Base-by-base conservation (phyloP, 1,139 yeast species). In the Yamadazyma taylorii region DNA sequence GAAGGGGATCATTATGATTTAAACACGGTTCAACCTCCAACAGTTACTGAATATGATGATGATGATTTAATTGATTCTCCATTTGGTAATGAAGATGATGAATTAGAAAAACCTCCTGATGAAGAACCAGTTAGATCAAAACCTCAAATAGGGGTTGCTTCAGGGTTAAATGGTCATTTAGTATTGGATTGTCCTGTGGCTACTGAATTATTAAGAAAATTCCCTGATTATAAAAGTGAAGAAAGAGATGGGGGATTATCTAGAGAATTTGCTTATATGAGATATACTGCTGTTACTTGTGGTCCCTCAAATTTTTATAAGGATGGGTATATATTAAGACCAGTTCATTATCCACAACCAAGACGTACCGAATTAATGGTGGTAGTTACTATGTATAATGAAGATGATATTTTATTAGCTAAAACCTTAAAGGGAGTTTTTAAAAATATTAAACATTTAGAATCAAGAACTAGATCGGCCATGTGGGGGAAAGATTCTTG, bases 101-200 rank as follows among this genome's bases (percentile, higher is more conserved):
- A 52, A 22, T 55, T 61, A 35, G 59, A 54, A 24, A 63, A 65
- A 16, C 66, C 66, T 15, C 58, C 55, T 28, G 64, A 61, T 28
- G 69, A 56, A 30, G 66, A 63, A 22, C 61, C 65, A 26, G 63
- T 61, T 13, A 49, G 71, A 23, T 61, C 64, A 14, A 65, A 63
- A 43, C 69, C 70, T 13, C 64, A 60, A 26, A 60, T 63, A 27
- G 69, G 72, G 10, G 51, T 64, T 16, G 73, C 73, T 6, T 48
- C 64, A 3, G 75, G 74, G 25, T 58, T 66, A 41, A 68, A 69
- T 42, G 77, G 77, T 27, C 73, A 71, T 51, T 71, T 71, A 58
- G 76, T 71, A 7, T 59, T 71, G 43, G 77, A 71, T 51, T 71
- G 77, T 57, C 77, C 77, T 5, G 75, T 71, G 13, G 77, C 77